Conservation (phyloP, 2,329 filamentous ascomycete genomes). For the Aspergillus spinulosporus region DNA sequence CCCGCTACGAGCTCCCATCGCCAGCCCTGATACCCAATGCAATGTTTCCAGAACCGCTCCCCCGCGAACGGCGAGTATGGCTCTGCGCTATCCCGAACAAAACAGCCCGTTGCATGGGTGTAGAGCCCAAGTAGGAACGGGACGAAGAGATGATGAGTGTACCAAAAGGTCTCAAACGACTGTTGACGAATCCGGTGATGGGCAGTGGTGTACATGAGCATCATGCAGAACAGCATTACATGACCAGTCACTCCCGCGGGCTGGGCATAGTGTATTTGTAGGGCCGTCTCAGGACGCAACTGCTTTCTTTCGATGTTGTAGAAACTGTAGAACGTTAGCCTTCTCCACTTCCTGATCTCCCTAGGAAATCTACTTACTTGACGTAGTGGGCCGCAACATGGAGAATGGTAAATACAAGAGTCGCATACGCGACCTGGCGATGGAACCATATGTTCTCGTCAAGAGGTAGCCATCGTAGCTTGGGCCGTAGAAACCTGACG, state of each 20-base stretch:
- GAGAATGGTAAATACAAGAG: conserved; percentile 77
- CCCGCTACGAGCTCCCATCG: conserved; percentile 91
- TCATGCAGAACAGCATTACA: conserved; percentile 98
- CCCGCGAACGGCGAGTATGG: conserved; percentile 83
- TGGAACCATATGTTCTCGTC: conserved; percentile 98
- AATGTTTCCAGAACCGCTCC: conserved; percentile 81
- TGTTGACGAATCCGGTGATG: conserved; percentile 93
- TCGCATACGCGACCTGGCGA: conserved; percentile 84
- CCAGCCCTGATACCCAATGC: conserved; percentile 94
- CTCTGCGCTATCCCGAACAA: conserved; percentile 77
- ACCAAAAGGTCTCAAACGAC: conserved; percentile 98
- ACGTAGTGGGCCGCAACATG: conserved; percentile 87
- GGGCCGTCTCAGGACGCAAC: conserved; percentile 73
- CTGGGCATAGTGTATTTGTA: conserved; percentile 89
- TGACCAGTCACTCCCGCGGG: conserved; percentile 92
- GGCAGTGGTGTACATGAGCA: conserved; percentile 95
- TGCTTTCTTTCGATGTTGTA: conserved; percentile 89
- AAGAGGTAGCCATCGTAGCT: conserved; percentile 83
- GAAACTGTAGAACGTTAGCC: conserved; percentile 61
- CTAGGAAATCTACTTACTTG: conserved; percentile 62
- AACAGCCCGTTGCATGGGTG: conserved; percentile 93
- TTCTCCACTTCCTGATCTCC: not conserved
- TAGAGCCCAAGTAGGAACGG: conserved; percentile 92
- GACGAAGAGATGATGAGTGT: conserved; percentile 97
- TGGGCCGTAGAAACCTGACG: conserved; percentile 79